Evolutionary conservation across 768 basidiomycete genomes (phyloP), one percentile per base, ranked within the genome.

Genomic region (Sutorius australiensis): DNA sequence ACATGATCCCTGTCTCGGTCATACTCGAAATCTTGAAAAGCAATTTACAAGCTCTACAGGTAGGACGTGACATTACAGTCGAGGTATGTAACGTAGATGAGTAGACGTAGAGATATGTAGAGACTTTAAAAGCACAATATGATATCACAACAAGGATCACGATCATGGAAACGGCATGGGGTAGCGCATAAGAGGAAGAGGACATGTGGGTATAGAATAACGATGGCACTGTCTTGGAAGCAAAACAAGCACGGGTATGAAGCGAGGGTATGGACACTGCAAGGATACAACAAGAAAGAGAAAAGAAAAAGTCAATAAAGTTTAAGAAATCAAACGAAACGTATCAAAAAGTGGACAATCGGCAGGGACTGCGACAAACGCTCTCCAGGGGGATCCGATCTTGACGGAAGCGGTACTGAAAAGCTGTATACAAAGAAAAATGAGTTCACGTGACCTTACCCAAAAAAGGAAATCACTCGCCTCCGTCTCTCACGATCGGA

Each of bases 401-500:
- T 61, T 73, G 76, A 42, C 77, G 75, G 57, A 79, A 80, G 43
- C 86, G 79, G 53, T 86, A 83, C 65, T 84, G 84, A 70, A 88
- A 86, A n/a, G 76, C 81, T 80, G 45, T 1, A 19, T 0, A 19
- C 21, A 37, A 48, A 37, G 41, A 46, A 27, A 36, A 24, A 34
- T 61, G 19, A 56, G 49, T n/a, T 32, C 42, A 39, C 37, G 41
- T 40, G 50, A 31, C 40, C 13, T 30, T 44, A 50, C 43, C 11
- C 8, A 30, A 21, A 53, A 21, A 32, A 13, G 32, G 14, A 47
- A 49, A 8, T 11, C 34, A 62, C 65, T 7, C 6, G 72, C 76
- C 78, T 59, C 83, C 83, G 58, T 89, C 80, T 58, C 72, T 73
- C 46, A 89, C 75, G 58, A 90, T 74, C 12, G 87, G 88, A 58